phyloP scores from a whole-genome alignment of 108 stramenopile species.

The Halocafeteria seosinensis region DNA sequence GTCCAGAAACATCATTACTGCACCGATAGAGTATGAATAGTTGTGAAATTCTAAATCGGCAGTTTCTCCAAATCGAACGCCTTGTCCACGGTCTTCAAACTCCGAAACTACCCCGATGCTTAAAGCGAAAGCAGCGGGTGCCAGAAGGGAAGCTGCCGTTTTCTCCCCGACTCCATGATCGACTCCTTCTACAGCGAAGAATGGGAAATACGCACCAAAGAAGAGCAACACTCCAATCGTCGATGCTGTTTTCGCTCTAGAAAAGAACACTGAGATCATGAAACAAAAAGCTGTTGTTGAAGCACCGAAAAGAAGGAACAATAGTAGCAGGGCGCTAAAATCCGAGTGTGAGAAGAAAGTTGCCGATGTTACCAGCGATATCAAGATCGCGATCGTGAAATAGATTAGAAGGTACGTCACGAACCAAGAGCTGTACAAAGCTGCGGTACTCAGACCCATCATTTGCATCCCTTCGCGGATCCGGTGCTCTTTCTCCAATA shows the following conservation, averaged over 20 bases:
- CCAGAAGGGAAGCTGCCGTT: slow-evolving; percentile 24
- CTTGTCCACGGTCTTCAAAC: no score
- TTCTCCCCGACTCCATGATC: slow-evolving; percentile 6
- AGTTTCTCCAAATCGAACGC: slow-evolving; percentile 1
- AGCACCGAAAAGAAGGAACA: slow-evolving; percentile 22
- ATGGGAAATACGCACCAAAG: slow-evolving; percentile 42
- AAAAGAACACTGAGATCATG: slow-evolving; percentile 25
- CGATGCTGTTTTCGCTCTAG: slow-evolving; percentile 33
- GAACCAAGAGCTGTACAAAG: slow-evolving; percentile 18
- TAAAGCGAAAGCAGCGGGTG: slow-evolving; percentile 34
- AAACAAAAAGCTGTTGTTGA: slow-evolving; percentile 21
- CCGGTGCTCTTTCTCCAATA: slow-evolving; percentile 28
- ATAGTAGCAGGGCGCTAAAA: slow-evolving; percentile 27
- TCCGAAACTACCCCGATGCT: no score
- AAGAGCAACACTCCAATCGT: slow-evolving; percentile 38
- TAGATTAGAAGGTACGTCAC: slow-evolving; percentile 11
- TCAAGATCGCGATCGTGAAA: slow-evolving; percentile 20
- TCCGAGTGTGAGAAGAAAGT: slow-evolving; percentile 29
- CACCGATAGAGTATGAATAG: not conserved
- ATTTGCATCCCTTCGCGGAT: slow-evolving; percentile 32
- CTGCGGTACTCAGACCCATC: slow-evolving; percentile 22
- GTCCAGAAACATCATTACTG: slow-evolving; percentile 3
- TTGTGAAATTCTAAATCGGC: not conserved
- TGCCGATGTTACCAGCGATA: slow-evolving; percentile 12
- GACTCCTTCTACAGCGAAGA: slow-evolving; percentile 21